A percentile compares a stretch with the other conserved stretches of the same genome.
Conservation (phyloP, 805 yeast genomes). For the Candida sphagnicola region DNA sequence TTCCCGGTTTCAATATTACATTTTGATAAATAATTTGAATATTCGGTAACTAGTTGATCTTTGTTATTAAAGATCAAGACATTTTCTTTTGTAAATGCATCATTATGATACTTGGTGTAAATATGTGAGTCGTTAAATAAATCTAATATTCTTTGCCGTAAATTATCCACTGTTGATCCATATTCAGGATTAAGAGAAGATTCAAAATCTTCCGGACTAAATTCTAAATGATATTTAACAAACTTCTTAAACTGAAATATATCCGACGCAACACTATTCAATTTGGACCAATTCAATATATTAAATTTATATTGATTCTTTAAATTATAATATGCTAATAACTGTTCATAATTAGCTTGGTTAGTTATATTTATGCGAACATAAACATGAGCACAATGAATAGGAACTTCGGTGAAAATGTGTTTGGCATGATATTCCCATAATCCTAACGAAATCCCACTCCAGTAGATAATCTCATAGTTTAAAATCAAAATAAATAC, state of each 20-base stretch:
- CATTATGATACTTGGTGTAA: constrained; percentile 14
- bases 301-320: constrained; percentile 23
- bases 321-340: constrained; percentile 25
- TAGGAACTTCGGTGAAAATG: constrained; percentile 66
- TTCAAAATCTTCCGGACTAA: constrained; percentile 76
- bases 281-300: constrained; percentile 18
- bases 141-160: constrained; percentile 53
- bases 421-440: constrained; percentile 57
- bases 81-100: constrained; percentile 10
- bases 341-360: constrained; percentile 11
- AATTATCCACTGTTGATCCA: constrained; percentile 64
- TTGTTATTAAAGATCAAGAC: constrained; percentile 29
- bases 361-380: constrained; percentile 44
- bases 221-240: constrained; percentile 65
- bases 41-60: constrained; percentile 18
- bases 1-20: constrained; percentile 41
- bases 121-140: constrained; percentile 45
- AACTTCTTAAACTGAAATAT: constrained; percentile 18
- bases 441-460: constrained; percentile 36
- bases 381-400: constrained; percentile 74
- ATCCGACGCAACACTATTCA: constrained; percentile 12
- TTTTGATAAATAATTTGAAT: constrained; percentile 31
- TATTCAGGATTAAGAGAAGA: constrained; percentile 54
- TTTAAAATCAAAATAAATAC: constrained; percentile 21
- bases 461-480: constrained; percentile 40